Percentiles rank a stretch among this genome's conserved stretches.
phyloP scores from a whole-genome alignment of 306 rosid species.

The Begonia peltatifolia region DNA sequence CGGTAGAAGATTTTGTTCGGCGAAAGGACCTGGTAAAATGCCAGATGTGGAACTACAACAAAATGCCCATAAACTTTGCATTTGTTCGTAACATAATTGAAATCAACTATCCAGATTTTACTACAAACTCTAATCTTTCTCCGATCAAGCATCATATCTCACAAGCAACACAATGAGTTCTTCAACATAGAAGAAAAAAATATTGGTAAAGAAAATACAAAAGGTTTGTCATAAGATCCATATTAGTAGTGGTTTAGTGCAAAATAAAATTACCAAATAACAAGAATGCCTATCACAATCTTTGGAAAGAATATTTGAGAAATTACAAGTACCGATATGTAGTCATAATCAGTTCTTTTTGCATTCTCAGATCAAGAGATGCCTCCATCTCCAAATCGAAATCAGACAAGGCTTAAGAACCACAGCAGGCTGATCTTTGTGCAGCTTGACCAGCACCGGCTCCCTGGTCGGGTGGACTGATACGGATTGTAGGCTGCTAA shows the following conservation, averaged over 20 bases:
- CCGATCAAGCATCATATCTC: too few relatives aligned
- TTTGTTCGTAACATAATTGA: too few relatives aligned
- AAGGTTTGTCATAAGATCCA: too few relatives aligned
- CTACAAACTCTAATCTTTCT: too few relatives aligned
- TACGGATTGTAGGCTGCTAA: slow-evolving; percentile 81
- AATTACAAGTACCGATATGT: background rate
- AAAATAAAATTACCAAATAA: background rate
- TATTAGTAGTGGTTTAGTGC: background rate
- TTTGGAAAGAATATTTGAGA: background rate
- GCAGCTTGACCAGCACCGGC: slow-evolving; percentile 56
- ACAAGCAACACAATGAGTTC: too few relatives aligned
- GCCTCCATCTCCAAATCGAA: background rate
- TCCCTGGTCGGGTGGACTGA: slow-evolving; percentile 71
- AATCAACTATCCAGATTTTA: too few relatives aligned
- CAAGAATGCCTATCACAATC: background rate
- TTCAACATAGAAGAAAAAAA: too few relatives aligned
- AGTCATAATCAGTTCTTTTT: background rate
- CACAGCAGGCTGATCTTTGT: slow-evolving; percentile 78
- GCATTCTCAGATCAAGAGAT: background rate
- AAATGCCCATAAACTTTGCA: too few relatives aligned
- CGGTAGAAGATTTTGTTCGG: too few relatives aligned
- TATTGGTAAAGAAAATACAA: too few relatives aligned
- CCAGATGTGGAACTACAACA: too few relatives aligned
- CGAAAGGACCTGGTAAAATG: too few relatives aligned
- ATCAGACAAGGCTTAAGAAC: slow-evolving; percentile 26